phyloP scores from a whole-genome alignment of 2,329 filamentous ascomycete species.

The Talaromyces amestolkiae region DNA sequence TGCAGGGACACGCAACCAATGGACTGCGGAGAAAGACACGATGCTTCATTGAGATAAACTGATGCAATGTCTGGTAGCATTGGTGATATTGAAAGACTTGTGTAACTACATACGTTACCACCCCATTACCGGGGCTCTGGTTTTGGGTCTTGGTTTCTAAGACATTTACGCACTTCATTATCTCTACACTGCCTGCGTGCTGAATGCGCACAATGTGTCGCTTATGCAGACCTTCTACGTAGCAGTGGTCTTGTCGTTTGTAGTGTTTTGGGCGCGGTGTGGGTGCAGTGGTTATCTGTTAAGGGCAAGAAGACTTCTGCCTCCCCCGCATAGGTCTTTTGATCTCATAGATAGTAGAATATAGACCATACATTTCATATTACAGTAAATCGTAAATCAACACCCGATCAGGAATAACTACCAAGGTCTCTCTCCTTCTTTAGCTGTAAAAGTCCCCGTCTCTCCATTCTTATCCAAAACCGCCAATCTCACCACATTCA shows the following conservation, averaged over 20 bases:
- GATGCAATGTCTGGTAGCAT: too few relatives aligned
- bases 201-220: background rate
- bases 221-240: background rate
- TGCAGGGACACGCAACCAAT: too few relatives aligned
- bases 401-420: background rate
- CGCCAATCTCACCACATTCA: slow-evolving; percentile 25
- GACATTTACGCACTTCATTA: too few relatives aligned
- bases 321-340: background rate
- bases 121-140: too few relatives aligned
- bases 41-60: too few relatives aligned
- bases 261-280: background rate
- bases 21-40: too few relatives aligned
- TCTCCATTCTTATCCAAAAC: slow-evolving; percentile 23
- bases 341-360: background rate
- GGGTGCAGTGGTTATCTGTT: background rate
- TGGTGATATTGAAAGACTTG: too few relatives aligned
- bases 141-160: too few relatives aligned
- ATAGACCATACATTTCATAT: too few relatives aligned
- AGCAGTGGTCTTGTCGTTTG: background rate
- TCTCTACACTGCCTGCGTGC: too few relatives aligned
- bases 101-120: too few relatives aligned
- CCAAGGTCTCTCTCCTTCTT: slow-evolving; percentile 24
- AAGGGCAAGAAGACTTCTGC: background rate
- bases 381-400: too few relatives aligned
- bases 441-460: slow-evolving; percentile 23